Evolutionary conservation across 192 early-diverging fungal species (phyloP), one percentile per base, ranked within the genome.

Genomic region (Gigaspora rosea): DNA sequence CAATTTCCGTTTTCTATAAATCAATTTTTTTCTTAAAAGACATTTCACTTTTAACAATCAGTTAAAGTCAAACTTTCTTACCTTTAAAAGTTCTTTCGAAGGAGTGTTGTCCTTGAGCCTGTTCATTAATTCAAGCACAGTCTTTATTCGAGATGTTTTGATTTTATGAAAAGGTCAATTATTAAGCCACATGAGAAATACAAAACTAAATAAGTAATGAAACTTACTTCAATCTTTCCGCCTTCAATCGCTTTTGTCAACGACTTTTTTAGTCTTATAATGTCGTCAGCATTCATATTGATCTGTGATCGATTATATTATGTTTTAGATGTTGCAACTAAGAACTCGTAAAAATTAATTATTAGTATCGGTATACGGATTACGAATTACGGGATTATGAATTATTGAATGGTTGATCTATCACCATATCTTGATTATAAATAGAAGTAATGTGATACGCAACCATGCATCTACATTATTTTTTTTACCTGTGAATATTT

Each of bases 1-100:
- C 95, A 68, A 94, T 91, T 33, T 91, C 91, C 0, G 95, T 94
- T 74, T 90, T 87, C 92, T 93, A 78, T 64, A 66, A 27, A 22
- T 68, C 6, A 10, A 65, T 59, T 47, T 65, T 47, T 65, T 66
- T 64, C 27, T 62, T 32, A n/a, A 41, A 66, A n/a, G 10, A 66
- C 35, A 48, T 46, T 15, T 5, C 52, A 27, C 27, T 27, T 27
- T 27, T 27, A 56, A 56, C 18, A 54, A 5, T 18, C 52, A 56
- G 18, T 15, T 2, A 65, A 16, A 0, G 15, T 6, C 48, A 49
- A 27, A 20, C 13, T 32, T 12, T 15, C 49, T 32, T 64, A 76
- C 74, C 15, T 65, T 47, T 32, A 76, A 35, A 12, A 76, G n/a
- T 10, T 76, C 74, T 22, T 76, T 76, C 27, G 74, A 15, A 36